Percentiles rank a stretch among this genome's conserved stretches.
Conservation (phyloP, 2,329 filamentous ascomycete genomes). For the Fusarium sp. region DNA sequence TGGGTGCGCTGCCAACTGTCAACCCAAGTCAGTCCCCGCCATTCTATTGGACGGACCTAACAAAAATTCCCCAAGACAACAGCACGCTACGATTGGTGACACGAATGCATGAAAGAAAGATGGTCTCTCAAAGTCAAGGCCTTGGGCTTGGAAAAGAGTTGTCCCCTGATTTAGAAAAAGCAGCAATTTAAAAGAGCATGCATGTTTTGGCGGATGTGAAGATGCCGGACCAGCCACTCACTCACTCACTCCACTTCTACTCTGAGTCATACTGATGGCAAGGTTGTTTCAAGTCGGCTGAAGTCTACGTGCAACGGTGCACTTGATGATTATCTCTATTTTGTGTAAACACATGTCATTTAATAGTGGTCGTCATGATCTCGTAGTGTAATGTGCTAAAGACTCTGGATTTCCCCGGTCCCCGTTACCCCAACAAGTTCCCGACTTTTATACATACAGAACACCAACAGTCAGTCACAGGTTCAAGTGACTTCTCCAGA, state of each 20-base stretch:
- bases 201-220: background rate
- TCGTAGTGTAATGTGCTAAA: background rate
- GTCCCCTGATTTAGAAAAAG: background rate
- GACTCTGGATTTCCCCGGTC: background rate
- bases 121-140: conserved; percentile 1
- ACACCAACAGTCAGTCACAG: background rate
- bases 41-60: conserved; percentile 23
- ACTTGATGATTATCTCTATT: background rate
- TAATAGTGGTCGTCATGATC: background rate
- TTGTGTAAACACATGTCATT: background rate
- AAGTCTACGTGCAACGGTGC: background rate
- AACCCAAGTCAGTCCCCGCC: conserved; percentile 13
- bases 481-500: background rate
- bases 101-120: conserved; percentile 5
- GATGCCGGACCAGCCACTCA: background rate
- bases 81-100: conserved; percentile 21
- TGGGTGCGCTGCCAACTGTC: conserved; percentile 31
- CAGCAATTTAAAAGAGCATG: background rate
- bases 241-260: background rate
- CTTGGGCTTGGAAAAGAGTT: background rate
- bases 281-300: background rate
- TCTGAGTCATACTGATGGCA: background rate
- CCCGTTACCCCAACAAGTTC: background rate
- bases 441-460: background rate
- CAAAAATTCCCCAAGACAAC: background rate